Base-by-base conservation (phyloP, 1,139 yeast species). In the Meyerozyma carpophila region DNA sequence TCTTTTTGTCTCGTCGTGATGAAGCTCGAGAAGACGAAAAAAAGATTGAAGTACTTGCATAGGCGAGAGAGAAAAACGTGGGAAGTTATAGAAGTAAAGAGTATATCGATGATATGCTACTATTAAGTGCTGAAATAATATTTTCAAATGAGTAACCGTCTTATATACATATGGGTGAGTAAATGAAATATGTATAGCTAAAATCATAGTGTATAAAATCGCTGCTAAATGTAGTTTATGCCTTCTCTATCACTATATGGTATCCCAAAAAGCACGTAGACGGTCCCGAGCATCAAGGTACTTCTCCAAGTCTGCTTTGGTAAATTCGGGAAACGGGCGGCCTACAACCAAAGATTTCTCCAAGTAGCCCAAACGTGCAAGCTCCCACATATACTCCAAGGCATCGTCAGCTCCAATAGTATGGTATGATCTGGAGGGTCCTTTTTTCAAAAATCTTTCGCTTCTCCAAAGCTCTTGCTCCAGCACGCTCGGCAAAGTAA, bases 341-440 rank as follows among this genome's bases (percentile, higher is more conserved):
- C 75, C 76, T 8, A 43, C 41, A 25, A 45, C 44, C 2, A 41
- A 14, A 8, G n/a, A 25, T 8, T 34, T 14, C 13, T 18, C 26
- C 26, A 18, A 16, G 10, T 21, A 18, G 5, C 37, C 37, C 25
- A 34, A 21, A 11, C 37, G 37, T 20, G 37, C n/a, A 10, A 34
- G 16, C n/a, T 34, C 37, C 16, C 8, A 11, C 37, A 34, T 20
- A 6, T 10, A 34, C 11, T 11, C 37, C 11, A 34, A 20, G 5
- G 37, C 37, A 20, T 34, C 64, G 39, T 42, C 49, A 11, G 57
- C 51, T 0, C 71, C 70, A 41, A 67, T 70, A 3, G 76, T 70
- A 46, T 73, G 78, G 49, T 61, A 73, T 0, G 70, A 66, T 50
- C 77, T 62, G 0, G 67, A 52, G n/a, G 48, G 52, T 8, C 66